Evolutionary conservation across 352 stramenopile genomes (phyloP).

Genomic region (Phytophthora ohioensis): DNA sequence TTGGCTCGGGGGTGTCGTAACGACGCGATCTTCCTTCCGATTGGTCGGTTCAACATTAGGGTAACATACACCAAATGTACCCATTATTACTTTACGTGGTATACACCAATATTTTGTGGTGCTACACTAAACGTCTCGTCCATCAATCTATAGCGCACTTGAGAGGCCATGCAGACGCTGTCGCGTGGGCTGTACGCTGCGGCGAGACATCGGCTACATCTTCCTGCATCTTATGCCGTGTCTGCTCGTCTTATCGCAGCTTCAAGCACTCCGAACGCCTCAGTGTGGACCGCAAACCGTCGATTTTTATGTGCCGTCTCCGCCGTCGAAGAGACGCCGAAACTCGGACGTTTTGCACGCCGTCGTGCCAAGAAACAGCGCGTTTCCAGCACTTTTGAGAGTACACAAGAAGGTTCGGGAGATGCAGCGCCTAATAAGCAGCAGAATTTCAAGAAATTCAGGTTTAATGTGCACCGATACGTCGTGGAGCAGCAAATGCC

Average conservation of each 20-base stretch:
- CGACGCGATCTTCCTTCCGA: conserved; percentile 30
- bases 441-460: conserved; percentile 3
- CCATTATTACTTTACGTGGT: background rate
- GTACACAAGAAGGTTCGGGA: background rate
- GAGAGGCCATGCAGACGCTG: conserved; percentile 25
- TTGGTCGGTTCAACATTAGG: conserved; percentile 1
- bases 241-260: conserved; percentile 2
- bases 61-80: background rate
- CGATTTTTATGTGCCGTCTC: conserved; percentile 18
- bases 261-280: background rate
- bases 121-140: background rate
- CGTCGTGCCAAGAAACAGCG: conserved; percentile 24
- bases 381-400: background rate
- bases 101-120: background rate
- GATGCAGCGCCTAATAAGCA: background rate
- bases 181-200: conserved; percentile 19
- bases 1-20: conserved; percentile 21
- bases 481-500: conserved; percentile 59
- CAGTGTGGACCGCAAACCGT: conserved; percentile 5
- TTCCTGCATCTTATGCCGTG: background rate
- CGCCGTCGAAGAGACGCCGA: conserved; percentile 1
- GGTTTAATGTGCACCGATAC: conserved; percentile 58
- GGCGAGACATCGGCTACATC: background rate
- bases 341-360: conserved; percentile 24
- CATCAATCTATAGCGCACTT: conserved; percentile 1